Conservation (phyloP, 306 rosid genomes). For the Cicer cuneatum region DNA sequence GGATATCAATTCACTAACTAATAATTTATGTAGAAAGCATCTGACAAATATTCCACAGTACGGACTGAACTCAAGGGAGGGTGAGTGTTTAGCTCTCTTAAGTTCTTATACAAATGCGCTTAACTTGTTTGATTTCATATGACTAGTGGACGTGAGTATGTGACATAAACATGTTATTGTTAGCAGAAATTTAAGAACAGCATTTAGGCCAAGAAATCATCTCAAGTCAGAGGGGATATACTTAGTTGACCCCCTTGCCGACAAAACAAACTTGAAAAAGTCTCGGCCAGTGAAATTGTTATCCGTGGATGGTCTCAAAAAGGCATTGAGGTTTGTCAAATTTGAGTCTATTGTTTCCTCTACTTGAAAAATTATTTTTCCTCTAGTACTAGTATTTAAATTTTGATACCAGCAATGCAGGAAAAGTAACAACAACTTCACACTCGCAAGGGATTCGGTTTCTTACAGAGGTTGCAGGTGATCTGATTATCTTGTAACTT, state of each 20-base stretch:
- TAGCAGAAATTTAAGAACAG: slow-evolving; percentile 78
- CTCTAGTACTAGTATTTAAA: slow-evolving; percentile 33
- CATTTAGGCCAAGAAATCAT: slow-evolving; percentile 61
- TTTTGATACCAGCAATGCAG: slow-evolving; percentile 69
- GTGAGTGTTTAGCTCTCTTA: slow-evolving; percentile 49
- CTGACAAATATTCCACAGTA: slow-evolving; percentile 71
- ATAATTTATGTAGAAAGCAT: slow-evolving; percentile 61
- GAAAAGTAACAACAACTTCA: slow-evolving; percentile 78
- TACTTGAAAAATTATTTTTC: slow-evolving; percentile 20
- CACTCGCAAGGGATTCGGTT: slow-evolving; percentile 94
- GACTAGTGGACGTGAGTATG: slow-evolving; percentile 2
- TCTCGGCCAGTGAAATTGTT: slow-evolving; percentile 65
- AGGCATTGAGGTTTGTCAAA: slow-evolving; percentile 79
- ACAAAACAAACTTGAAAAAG: slow-evolving; percentile 57
- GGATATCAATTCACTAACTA: slow-evolving; percentile 28
- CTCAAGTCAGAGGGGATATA: slow-evolving; percentile 75
- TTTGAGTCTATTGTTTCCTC: slow-evolving; percentile 11
- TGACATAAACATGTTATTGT: slow-evolving; percentile 35
- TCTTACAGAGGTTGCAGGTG: slow-evolving; percentile 82
- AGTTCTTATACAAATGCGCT: slow-evolving; percentile 8
- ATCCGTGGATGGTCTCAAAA: slow-evolving; percentile 80
- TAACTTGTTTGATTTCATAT: slow-evolving; percentile 32
- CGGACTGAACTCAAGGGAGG: slow-evolving; percentile 95
- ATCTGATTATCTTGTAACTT: slow-evolving; percentile 36
- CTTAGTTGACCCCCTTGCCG: slow-evolving; percentile 76